Base-by-base conservation (phyloP, 2,329 filamentous ascomycete genomes). In the Alternaria solani region DNA sequence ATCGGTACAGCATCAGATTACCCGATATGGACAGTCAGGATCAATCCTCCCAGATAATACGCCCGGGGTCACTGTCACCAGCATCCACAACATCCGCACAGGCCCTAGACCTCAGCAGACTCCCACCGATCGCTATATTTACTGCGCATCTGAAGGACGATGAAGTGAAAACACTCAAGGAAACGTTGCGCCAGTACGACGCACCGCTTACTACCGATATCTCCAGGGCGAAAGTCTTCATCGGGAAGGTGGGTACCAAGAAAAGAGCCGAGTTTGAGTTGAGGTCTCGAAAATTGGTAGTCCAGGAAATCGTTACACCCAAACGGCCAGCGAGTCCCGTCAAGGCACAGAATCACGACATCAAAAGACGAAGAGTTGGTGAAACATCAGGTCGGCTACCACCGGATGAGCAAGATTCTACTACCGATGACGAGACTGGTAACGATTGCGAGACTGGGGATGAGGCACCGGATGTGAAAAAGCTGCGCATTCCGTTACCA, bases 241-340 rank as follows among this genome's bases (percentile, higher is more conserved):
- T 98, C 30, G 93, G 91, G 2, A 92, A 89, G 66, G 84, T 96
- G 34, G 83, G 84, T 0, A 89, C 87, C 56, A 89, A 87, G 65
- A 85, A 88, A 69, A 86, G 94, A 18, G 92, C 92, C 1, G 83
- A 86, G 47, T 89, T 96, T 68, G 94, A 98, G 78, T 81, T 98
- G 62, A 85, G 92, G 54, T 85, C 87, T 7, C 85, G 87, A 46
- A 89, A 88, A 14, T 68, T 97, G 2, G 75, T 79, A 41, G 88
- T 88, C 0, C 82, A 86, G 55, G 86, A 88, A 58, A 67, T 82
- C 3, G 58, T 71, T 7, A 57, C 65, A 43, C 67, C 51, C 2
- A 74, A 73, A 58, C 62, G 65, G 18, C 41, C 54, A 23, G 49
- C 54, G 34, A 72, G 62, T 60, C 63, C 65, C 9, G 7, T 62